Evolutionary conservation across 1,284 basidiomycete species (phyloP), one percentile per base, ranked within the genome.

Genomic region (Pseudozyma pruni): DNA sequence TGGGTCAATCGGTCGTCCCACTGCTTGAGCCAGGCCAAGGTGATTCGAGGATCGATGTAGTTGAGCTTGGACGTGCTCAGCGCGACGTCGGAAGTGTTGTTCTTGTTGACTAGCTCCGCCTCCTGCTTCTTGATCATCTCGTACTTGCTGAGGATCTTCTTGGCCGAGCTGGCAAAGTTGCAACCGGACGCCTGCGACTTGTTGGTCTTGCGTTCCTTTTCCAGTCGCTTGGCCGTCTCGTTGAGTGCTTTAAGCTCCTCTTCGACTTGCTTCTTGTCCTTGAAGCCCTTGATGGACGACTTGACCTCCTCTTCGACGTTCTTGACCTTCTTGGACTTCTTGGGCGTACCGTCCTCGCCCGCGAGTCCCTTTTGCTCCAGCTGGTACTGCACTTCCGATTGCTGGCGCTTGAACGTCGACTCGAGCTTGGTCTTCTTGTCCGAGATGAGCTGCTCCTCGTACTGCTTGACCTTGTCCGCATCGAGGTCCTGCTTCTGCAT

Each of bases 401-500:
- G 69, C 27, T 75, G 68, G 7, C 78, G 91, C 81, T 97, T 94
- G 46, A 83, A 84, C n/a, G 80, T 78, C 19, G 79, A 75, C 7
- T 92, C 85, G 62, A 95, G 91, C 78, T 91, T 92, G 55, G 88
- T 88, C 81, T 89, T 90, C 50, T 83, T 83, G 46, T 74, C 76
- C 13, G 57, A 38, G 43, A 82, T 80, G 75, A 90, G 80, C 14
- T 87, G 85, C 32, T 91, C 90, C 83, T 98, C 96, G 79, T 95
- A 89, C 69, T 88, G 86, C 45, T 85, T 88, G 62, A 98, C 88
- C 85, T 89, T 95, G 7, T 96, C 93, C 23, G 94, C 92, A 63
- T 98, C 94, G 40, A 98, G 82, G 80, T 97, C 94, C 2, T 92
- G 94, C 83, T 97, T 94, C 57, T 90, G 89, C 9, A 91, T 89